Conservation (phyloP, 2,329 filamentous ascomycete genomes). For the Cladorrhinum sp. region DNA sequence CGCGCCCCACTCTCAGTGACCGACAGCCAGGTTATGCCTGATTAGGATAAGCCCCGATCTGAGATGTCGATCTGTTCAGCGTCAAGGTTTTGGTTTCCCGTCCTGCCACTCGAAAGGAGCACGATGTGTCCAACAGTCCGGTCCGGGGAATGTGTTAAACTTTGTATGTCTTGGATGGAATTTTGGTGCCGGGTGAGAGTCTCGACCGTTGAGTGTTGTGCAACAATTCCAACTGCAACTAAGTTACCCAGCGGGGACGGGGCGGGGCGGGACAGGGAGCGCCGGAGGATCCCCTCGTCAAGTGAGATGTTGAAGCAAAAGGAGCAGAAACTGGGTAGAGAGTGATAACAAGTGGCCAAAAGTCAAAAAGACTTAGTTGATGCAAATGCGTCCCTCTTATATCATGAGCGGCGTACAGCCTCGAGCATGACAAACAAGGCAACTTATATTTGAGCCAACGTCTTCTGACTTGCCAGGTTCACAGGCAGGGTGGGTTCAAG, state of each 20-base stretch:
- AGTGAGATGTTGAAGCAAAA: no score
- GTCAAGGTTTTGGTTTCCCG: neutral
- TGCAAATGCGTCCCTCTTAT: neutral
- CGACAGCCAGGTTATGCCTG: conserved; percentile 10
- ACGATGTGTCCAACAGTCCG: neutral
- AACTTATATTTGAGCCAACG: conserved; percentile 1
- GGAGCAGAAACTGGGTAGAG: neutral
- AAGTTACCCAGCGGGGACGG: neutral
- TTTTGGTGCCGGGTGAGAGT: neutral
- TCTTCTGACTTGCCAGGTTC: conserved; percentile 28
- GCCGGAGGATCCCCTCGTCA: no score
- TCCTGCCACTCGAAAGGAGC: neutral
- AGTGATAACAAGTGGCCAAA: neutral
- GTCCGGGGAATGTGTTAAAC: neutral
- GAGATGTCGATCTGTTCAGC: conserved; percentile 3
- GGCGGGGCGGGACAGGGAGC: neutral
- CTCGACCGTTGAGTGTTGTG: neutral
- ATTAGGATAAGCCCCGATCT: conserved; percentile 19
- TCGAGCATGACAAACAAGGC: neutral
- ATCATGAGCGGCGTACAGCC: neutral
- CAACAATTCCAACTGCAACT: neutral
- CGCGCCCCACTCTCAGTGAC: neutral
- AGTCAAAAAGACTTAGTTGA: neutral
- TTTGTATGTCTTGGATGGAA: neutral
- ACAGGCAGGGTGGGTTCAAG: conserved; percentile 11